Base-by-base conservation (phyloP, 495 filamentous ascomycete species). In the Penicillium canariense region DNA sequence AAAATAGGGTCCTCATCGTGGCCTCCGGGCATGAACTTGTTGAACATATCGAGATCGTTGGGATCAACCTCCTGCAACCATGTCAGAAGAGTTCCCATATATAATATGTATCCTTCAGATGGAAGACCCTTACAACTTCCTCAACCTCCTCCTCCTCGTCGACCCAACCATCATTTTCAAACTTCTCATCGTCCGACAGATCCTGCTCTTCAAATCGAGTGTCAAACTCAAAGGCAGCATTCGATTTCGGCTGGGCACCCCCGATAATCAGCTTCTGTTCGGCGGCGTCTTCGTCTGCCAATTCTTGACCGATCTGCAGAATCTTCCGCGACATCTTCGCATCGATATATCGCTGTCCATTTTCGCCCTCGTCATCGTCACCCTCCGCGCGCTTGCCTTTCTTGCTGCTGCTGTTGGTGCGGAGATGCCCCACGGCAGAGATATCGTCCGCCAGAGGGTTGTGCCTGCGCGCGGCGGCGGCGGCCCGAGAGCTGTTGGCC, bases 291-390 rank as follows among this genome's bases (percentile, higher is more conserved):
- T 96, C 91, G 23, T 92, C 89, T 11, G 83, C 84, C 35, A 96
- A 74, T 56, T 90, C 88, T 56, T 89, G 85, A 34, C 90, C 92
- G 61, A 97, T 88, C 54, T 86, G 84, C 54, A 97, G 68, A 68
- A 97, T 97, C 64, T 90, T 91, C 53, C 86, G 79, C 36, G 92
- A 96, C 30, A 90, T 81, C 63, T 88, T 90, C 42, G 91, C 86
- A 68, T 96, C 93, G 50, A 97, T 79, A 64, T 83, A 96, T 56
- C 78, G 75, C 44, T 88, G 82, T 47, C 79, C 78, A 60, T 86
- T 81, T 42, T 81, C 81, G 18, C 84, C 80, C 26, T 83, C 77
- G 23, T 81, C 81, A 22, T 85, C 79, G 25, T 76, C 73, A 32
- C 72, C 70, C 42, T 79, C 61, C 43, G 71, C 65, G 55, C 82